Evolutionary conservation across 352 stramenopile species (phyloP), one percentile per base, ranked within the genome.

Genomic region (Phytophthora melonis): DNA sequence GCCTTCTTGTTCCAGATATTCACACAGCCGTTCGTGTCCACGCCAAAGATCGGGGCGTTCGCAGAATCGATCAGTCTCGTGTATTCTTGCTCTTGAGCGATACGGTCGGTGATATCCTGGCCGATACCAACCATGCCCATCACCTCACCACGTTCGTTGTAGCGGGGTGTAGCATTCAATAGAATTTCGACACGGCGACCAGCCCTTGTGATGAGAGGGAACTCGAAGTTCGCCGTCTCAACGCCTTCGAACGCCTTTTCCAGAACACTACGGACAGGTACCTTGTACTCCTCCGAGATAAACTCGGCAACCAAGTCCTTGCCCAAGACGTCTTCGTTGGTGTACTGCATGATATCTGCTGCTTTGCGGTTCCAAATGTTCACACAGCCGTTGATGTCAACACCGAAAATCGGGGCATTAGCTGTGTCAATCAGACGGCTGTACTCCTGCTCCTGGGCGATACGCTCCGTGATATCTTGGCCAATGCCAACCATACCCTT

Each of bases 21-120:
- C 86, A 72, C 95, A 84, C 32, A 93, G 39, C 36, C 87, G 63
- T 41, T 77, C 54, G 65, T 89, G 55, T 97, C 87, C 7, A 92
- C 75, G 45, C 84, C 84, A 59, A 92, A 92, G 45, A 92, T 92
- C 14, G 83, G 83, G 8, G 83, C 83, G 53, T 90, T 90, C 21
- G 83, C 83, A 8, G 83, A 79, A 53, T 90, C 81, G 16, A 90
- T 90, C 16, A 90, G 53, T 52, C 83, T 81, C 41, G 61, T 79
- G 68, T 90, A 93, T 43, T 96, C 93, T 65, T 95, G 89, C 36
- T 97, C 86, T 47, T 97, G 83, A 0, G 92, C 89, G 43, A 97
- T 89, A 16, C 86, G 84, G 39, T 89, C 79, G 9, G 86, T 93
- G 57, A 93, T 91, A 66, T 92, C 86, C 36, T 92, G 84, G 7